Conservation (phyloP, 2,329 filamentous ascomycete species). For the Fusarium pseudocircinatum region DNA sequence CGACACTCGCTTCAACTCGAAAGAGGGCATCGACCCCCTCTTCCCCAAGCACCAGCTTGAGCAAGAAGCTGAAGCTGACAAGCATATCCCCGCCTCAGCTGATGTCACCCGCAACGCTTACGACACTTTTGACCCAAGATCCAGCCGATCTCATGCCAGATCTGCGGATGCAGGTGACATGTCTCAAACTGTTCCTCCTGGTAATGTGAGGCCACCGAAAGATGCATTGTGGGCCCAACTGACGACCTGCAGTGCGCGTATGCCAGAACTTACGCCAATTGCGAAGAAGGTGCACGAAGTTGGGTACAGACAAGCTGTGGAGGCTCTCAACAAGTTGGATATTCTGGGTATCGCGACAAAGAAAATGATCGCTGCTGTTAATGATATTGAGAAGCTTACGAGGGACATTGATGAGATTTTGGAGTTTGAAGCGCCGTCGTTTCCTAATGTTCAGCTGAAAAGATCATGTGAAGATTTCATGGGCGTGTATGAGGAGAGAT, state of each 20-base stretch:
- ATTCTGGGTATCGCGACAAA: not conserved
- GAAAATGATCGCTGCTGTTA: not conserved
- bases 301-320: not conserved
- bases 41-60: not conserved
- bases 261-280: not conserved
- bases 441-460: not conserved
- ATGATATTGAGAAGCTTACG: not conserved
- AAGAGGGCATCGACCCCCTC: not conserved
- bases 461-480: not conserved
- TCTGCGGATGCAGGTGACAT: not conserved
- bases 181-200: not conserved
- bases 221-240: not conserved
- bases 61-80: not conserved
- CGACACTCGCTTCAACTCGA: not conserved
- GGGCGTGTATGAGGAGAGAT: not conserved
- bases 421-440: not conserved
- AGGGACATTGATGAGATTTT: not conserved
- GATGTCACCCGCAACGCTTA: not conserved
- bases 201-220: not conserved
- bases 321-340: not conserved
- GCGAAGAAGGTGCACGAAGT: not conserved
- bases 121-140: not conserved
- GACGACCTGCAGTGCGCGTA: not conserved
- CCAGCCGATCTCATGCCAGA: not conserved
- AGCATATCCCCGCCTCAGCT: not conserved